Base-by-base conservation (phyloP, 225 moss, liverwort and hornwort genomes). In the Polytrichum formosum region DNA sequence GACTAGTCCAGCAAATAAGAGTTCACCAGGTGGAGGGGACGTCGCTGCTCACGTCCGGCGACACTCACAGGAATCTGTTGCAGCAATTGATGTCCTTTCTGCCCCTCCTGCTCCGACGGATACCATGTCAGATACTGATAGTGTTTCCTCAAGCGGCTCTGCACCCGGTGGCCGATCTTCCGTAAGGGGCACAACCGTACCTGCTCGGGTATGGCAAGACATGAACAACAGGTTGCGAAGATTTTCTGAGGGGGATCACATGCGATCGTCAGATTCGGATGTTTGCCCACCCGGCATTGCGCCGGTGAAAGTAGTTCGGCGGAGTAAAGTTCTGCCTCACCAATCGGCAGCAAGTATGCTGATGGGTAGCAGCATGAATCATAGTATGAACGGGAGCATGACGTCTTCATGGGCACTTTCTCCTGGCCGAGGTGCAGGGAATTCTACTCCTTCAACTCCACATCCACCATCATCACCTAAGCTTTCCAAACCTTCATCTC, bases 131-230 rank as follows among this genome's bases (percentile, higher is more conserved):
- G 98, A 98, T 60, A 79, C 92, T 3, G 94, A 98, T 74, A 98
- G 94, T 72, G 94, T 98, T 23, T 98, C 98, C 1, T 98, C 98
- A 26, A 87, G 79, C 64, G 98, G 98, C 56, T 93, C 94, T 28
- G 90, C 65, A 13, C 74, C 85, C 5, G 82, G 88, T 69, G 61
- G 68, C 66, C 83, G 71, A 60, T 74, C 70, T 37, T 75, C 62
- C 60, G 81, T 68, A 59, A 84, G 92, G 64, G 92, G 92, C 37
- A 92, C 91, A 2, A 90, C 82, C 28, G 98, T 94, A 9, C 92
- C 98, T 65, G 87, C 98, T 22, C 94, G 98, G 6, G 92, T 98
- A 6, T 98, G 92, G 92, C 91, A 91, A 78, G 88, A 88, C 66
- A 87, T 82, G 63, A 23, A 89, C 78, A 90, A 83, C 61, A 82